Conservation (phyloP, 2,329 filamentous ascomycete species). For the Sclerotinia spermophila region DNA sequence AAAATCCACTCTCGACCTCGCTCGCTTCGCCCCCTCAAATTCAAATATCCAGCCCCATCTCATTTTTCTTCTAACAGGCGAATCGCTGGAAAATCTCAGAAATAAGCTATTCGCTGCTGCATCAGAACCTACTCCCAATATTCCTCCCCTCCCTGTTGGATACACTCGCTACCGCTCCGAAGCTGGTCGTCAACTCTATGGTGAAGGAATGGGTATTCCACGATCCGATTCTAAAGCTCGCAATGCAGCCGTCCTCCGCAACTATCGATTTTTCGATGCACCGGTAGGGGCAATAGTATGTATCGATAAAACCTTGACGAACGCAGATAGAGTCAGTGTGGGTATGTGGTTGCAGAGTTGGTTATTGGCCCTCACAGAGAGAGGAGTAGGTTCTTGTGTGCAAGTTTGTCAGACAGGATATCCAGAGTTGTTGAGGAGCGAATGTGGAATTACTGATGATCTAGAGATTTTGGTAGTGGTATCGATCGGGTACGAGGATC, state of each 20-base stretch:
- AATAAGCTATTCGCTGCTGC: not conserved
- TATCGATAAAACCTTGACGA: not conserved
- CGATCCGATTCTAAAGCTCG: not conserved
- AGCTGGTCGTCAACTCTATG: slow-evolving; percentile 9
- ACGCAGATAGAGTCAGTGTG: slow-evolving; percentile 5
- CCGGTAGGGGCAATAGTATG: slow-evolving; percentile 6
- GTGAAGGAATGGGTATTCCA: not conserved
- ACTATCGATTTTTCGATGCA: slow-evolving; percentile 8
- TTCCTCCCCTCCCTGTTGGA: not conserved
- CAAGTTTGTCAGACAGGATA: slow-evolving; percentile 9
- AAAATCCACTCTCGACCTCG: slow-evolving; percentile 13
- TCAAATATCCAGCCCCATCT: slow-evolving; percentile 15
- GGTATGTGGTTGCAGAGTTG: slow-evolving; percentile 15
- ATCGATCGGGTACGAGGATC: slow-evolving; percentile 14
- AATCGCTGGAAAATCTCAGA: not conserved
- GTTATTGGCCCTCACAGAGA: slow-evolving; percentile 13
- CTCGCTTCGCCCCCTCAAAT: slow-evolving; percentile 15
- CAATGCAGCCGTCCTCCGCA: slow-evolving; percentile 5
- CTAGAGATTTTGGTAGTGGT: slow-evolving; percentile 13
- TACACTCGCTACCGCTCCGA: slow-evolving; percentile 13
- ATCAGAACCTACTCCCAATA: slow-evolving; percentile 1
- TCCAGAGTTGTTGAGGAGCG: not conserved
- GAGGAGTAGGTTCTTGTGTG: slow-evolving; percentile 5
- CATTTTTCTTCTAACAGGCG: not conserved
- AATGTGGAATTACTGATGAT: slow-evolving; percentile 7